Evolutionary conservation across 306 rosid species (phyloP).

Genomic region (Prunus padus): DNA sequence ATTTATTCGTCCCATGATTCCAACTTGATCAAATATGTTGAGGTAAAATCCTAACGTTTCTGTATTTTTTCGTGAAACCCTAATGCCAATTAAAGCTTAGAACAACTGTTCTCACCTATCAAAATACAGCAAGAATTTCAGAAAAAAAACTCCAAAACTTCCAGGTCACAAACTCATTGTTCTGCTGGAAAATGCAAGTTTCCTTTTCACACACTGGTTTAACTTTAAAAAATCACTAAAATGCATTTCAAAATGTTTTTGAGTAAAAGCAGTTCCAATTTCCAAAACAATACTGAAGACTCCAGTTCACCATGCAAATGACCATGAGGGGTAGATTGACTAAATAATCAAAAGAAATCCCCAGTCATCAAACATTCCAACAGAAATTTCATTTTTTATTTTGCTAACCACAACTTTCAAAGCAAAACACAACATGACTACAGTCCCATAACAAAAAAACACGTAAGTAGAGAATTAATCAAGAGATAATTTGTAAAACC

Average conservation of each 20-base stretch:
- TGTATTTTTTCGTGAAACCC: neutral
- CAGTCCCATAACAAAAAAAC: neutral
- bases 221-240: neutral
- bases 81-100: neutral
- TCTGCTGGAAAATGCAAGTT: neutral
- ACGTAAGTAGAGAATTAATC: neutral
- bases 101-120: neutral
- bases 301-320: too few relatives aligned
- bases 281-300: neutral
- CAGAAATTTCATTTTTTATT: neutral
- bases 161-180: neutral
- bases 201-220: neutral
- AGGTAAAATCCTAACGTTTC: neutral
- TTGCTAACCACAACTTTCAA: neutral
- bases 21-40: neutral
- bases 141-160: too few relatives aligned
- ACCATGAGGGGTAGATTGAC: neutral
- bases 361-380: neutral
- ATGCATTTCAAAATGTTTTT: neutral
- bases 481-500: neutral
- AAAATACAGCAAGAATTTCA: too few relatives aligned
- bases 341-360: neutral
- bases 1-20: neutral
- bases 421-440: neutral
- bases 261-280: neutral